Evolutionary conservation across 2,329 filamentous ascomycete genomes (phyloP), one percentile per base, ranked within the genome.

Genomic region (Cylindrodendrum hubeiense): DNA sequence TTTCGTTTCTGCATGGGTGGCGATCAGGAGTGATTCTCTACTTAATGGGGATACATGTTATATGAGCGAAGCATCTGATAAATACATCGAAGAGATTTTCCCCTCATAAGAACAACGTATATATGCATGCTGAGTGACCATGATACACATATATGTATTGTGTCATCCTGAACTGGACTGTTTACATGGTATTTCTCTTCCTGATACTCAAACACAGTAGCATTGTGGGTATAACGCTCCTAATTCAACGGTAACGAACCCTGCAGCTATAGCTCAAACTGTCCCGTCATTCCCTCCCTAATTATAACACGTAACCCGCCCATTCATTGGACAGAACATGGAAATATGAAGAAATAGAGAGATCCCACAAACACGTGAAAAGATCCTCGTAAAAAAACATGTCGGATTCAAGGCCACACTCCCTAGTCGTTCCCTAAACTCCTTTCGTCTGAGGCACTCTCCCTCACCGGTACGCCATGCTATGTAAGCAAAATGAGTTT

Each of bases 391-490:
- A 68, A 64, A 70, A 59, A 52, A 69, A 68, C 47, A 73, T 46
- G 28, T 41, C 54, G 52, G 64, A 57, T 66, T 63, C 51, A 66
- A 68, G 63, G 47, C 53, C 63, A 56, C 57, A 60, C 64, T 68
- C 64, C 62, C 61, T 53, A 34, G 59, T 54, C 52, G 54, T 64
- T 60, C 60, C 67, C 61, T 50, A 72, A 74, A 74, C 72, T 72
- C 70, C 72, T 59, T 53, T 34, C 58, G 47, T 68, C 43, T 68
- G 61, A 61, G 59, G 66, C 65, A 65, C 53, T 68, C 63, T 62
- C 55, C 58, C 51, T 53, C 61, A 64, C 68, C 65, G 66, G 59
- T 73, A 73, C 73, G 73, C 73, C 73, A 64, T 74, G 72, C 72
- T 72, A 63, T 60, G 66, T 53, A 70, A 74, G 66, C 65, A 70